Evolutionary conservation across 2,329 filamentous ascomycete species (phyloP).

Genomic region (Scedosporium minutisporum): DNA sequence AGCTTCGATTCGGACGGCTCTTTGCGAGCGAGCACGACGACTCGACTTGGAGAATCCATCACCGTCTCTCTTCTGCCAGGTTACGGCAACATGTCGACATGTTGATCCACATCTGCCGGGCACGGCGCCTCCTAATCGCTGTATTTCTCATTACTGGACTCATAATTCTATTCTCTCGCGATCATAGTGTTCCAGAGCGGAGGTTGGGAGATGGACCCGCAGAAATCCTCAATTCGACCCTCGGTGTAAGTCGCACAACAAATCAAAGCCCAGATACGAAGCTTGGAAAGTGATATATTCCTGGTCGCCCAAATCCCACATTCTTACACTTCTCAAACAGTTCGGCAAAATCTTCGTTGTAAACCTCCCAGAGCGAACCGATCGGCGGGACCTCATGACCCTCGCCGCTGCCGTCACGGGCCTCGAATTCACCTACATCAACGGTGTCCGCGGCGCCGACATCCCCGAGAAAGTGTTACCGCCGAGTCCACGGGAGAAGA

Average conservation of each 20-base stretch:
- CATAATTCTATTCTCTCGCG: neutral
- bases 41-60: neutral
- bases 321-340: slow-evolving; percentile 18
- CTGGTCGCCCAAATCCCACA: neutral
- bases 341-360: slow-evolving; percentile 44
- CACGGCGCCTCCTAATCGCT: neutral
- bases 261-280: too few species aligned
- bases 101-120: neutral
- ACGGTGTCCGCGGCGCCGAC: slow-evolving; percentile 30
- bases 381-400: slow-evolving; percentile 39
- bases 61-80: neutral
- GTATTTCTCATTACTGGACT: neutral
- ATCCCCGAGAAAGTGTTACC: slow-evolving; percentile 27
- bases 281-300: neutral
- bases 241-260: neutral
- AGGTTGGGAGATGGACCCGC: neutral
- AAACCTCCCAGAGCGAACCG: slow-evolving; percentile 38
- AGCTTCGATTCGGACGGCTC: neutral
- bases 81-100: neutral
- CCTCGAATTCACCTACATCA: slow-evolving; percentile 34
- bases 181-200: neutral
- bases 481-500: neutral
- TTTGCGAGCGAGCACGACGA: neutral
- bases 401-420: slow-evolving; percentile 35
- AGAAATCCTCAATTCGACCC: slow-evolving; percentile 3